Conservation (phyloP, 441 rosid genomes). For the Rhodomyrtus psidioides region DNA sequence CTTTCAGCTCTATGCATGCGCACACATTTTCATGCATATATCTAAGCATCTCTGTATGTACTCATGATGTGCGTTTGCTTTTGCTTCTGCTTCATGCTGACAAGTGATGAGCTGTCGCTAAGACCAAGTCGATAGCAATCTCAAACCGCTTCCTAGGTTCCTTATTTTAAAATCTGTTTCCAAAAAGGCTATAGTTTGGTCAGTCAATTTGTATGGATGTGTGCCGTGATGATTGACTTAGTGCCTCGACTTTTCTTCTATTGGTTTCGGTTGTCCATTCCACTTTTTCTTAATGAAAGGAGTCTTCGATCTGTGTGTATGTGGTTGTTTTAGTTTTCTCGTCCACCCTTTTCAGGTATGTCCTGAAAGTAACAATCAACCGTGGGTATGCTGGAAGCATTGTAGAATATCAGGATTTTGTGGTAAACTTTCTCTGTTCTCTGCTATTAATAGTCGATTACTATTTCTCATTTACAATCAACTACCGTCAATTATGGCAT, state of each 20-base stretch:
- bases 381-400: slow-evolving; percentile 7
- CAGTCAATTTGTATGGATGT: neutral
- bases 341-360: neutral
- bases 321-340: neutral
- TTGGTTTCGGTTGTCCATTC: neutral
- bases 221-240: neutral
- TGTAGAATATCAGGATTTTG: slow-evolving; percentile 8
- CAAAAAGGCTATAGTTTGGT: neutral
- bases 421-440: neutral
- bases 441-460: neutral
- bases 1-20: neutral
- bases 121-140: neutral
- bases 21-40: neutral
- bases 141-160: neutral
- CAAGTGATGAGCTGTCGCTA: neutral
- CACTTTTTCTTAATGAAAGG: neutral
- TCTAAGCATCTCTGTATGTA: neutral
- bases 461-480: neutral
- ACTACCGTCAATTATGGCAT: neutral
- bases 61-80: neutral
- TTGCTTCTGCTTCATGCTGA: neutral
- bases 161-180: neutral
- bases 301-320: neutral
- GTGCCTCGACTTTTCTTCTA: neutral
- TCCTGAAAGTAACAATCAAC: slow-evolving; percentile 7